Evolutionary conservation across 257 asterid species (phyloP).

Genomic region (Capsicum chinense): DNA sequence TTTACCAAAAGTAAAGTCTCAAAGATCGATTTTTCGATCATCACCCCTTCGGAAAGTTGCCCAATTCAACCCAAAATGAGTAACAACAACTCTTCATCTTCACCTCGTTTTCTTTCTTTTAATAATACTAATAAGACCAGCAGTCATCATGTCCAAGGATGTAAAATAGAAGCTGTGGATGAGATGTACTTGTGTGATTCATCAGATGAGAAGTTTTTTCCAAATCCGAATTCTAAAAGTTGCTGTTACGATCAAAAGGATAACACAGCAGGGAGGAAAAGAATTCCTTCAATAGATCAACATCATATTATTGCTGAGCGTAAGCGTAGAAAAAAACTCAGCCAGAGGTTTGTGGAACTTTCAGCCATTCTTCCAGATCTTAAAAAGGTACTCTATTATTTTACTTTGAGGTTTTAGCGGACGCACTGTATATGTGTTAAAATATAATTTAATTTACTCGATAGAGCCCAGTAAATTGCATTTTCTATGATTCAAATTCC

Average conservation of each 20-base stretch:
- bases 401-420: neutral
- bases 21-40: neutral
- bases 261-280: neutral
- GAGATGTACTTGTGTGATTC: conserved; percentile 7
- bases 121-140: neutral
- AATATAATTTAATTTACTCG: neutral
- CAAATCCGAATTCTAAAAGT: neutral
- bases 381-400: conserved; percentile 41
- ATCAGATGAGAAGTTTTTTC: neutral
- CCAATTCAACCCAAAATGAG: neutral
- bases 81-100: neutral
- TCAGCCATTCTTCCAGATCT: conserved; percentile 53
- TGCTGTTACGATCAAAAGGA: neutral
- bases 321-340: conserved; percentile 48
- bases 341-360: conserved; percentile 46
- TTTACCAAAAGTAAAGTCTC: neutral
- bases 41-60: neutral
- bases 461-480: too few relatives aligned
- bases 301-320: conserved; percentile 55
- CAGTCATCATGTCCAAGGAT: neutral
- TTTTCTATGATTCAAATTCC: too few relatives aligned
- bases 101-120: neutral
- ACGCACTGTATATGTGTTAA: neutral
- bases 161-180: conserved; percentile 12
- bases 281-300: neutral